Evolutionary conservation across 257 asterid species (phyloP).

Genomic region (Penstemon barbatus): DNA sequence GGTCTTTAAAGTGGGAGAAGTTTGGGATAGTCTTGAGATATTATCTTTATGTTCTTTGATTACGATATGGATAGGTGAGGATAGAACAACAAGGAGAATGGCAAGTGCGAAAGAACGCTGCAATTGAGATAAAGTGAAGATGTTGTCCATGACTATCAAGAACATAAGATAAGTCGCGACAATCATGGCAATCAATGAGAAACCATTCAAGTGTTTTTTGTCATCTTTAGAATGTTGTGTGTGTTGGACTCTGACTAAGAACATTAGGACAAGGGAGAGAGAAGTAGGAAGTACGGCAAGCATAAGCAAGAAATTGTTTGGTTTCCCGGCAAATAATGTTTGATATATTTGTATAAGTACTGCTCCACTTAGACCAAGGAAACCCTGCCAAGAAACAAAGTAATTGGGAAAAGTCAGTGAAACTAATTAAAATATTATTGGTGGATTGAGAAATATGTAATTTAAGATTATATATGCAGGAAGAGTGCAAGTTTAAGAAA

Average conservation of each 20-base stretch:
- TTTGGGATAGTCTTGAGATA: conserved; percentile 7
- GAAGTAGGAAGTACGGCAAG: conserved; percentile 73
- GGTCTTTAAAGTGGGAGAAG: conserved; percentile 30
- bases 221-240: conserved; percentile 35
- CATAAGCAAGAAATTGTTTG: conserved; percentile 68
- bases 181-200: conserved; percentile 60
- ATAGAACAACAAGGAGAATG: conserved; percentile 60
- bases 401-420: no score
- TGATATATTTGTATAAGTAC: conserved; percentile 74
- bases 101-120: conserved; percentile 41
- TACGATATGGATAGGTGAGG: conserved; percentile 53
- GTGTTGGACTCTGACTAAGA: conserved; percentile 53
- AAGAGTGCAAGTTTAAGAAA: no score
- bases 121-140: conserved; percentile 47
- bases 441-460: background rate
- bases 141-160: conserved; percentile 52
- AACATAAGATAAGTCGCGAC: conserved; percentile 68
- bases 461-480: no score
- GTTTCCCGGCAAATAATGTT: conserved; percentile 64
- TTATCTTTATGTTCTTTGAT: conserved; percentile 43
- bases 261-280: conserved; percentile 66
- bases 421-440: background rate
- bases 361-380: conserved; percentile 95
- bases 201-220: conserved; percentile 51
- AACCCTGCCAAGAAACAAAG: conserved; percentile 55